A percentile compares a stretch with the other conserved stretches of the same genome.
phyloP scores from a whole-genome alignment of 2,329 filamentous ascomycete genomes.

The Diaporthe amygdali region DNA sequence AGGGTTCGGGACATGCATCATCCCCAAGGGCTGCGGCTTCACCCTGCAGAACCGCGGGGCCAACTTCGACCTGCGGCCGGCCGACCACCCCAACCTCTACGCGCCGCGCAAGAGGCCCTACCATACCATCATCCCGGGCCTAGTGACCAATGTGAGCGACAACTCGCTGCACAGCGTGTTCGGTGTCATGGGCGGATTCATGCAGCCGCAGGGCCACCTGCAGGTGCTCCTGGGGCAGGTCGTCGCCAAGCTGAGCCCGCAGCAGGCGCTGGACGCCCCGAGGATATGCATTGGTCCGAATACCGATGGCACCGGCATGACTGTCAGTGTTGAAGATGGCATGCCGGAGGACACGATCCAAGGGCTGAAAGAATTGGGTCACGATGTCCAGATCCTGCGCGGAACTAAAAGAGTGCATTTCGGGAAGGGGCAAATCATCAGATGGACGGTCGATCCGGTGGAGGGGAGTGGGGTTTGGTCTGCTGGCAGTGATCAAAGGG shows the following conservation, averaged over 20 bases:
- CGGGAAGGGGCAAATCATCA: constrained; percentile 86
- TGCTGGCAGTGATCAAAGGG: constrained; percentile 85
- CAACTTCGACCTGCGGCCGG: constrained; percentile 74
- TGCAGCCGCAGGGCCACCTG: constrained; percentile 96
- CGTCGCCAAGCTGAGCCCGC: constrained; percentile 79
- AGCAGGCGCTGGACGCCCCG: constrained; percentile 88
- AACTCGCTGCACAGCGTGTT: constrained; percentile 82
- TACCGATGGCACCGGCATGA: constrained; percentile 67
- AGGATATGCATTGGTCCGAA: constrained; percentile 85
- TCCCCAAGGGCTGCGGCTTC: constrained; percentile 87
- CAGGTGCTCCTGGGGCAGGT: constrained; percentile 92
- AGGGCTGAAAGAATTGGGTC: constrained; percentile 72
- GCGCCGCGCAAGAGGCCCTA: constrained; percentile 88
- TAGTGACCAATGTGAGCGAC: constrained; percentile 80
- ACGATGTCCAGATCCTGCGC: constrained; percentile 72
- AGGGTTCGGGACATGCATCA: constrained; percentile 86
- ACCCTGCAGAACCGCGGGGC: constrained; percentile 92
- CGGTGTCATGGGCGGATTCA: constrained; percentile 97
- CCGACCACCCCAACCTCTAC: constrained; percentile 78
- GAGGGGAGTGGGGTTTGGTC: constrained; percentile 80
- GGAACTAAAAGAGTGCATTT: constrained; percentile 73
- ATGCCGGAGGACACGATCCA: constrained; percentile 72
- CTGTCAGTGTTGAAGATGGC: constrained; percentile 82
- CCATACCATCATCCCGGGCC: constrained; percentile 95
- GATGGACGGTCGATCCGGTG: constrained; percentile 71